A percentile compares a stretch with the other conserved stretches of the same genome.
These are phyloP conservation scores for Coprinopsis sp. DNA, from an alignment of 768 basidiomycete genomes.

Conservation along the genomic window DNA sequence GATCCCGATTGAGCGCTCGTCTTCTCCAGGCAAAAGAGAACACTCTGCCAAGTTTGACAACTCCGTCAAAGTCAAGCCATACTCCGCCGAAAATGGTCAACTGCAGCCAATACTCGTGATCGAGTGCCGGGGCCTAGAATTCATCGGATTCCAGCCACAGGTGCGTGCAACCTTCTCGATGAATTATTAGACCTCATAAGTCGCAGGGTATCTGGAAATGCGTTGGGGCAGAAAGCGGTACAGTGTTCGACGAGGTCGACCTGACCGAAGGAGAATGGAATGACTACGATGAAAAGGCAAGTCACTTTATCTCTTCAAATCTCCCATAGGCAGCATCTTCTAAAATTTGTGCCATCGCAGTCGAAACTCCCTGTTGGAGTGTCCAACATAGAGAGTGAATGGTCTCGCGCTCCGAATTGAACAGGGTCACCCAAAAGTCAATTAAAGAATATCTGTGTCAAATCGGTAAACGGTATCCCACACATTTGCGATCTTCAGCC, in stretches of 20 bases:
- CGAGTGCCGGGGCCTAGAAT: conserved; percentile 87
- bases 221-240: conserved; percentile 48
- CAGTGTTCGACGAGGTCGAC: conserved; percentile 61
- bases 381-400: conserved; percentile 60
- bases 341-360: conserved; percentile 28
- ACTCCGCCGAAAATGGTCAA: conserved; percentile 56
- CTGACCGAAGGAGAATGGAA: conserved; percentile 69
- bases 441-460: neutral
- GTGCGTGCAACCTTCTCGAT: conserved; percentile 41
- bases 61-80: conserved; percentile 44
- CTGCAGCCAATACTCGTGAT: conserved; percentile 64
- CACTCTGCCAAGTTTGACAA: conserved; percentile 76
- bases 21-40: conserved; percentile 59
- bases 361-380: conserved; percentile 62
- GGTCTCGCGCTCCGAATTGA: conserved; percentile 56
- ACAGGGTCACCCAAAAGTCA: neutral
- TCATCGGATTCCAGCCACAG: conserved; percentile 68
- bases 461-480: too few relatives aligned
- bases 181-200: neutral
- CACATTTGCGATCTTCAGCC: neutral
- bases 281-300: conserved; percentile 93
- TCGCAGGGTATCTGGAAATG: conserved; percentile 76
- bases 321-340: neutral
- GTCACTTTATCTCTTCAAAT: conserved; percentile 30
- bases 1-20: conserved; percentile 1